Percentiles rank a stretch among this genome's conserved stretches.
Conservation (phyloP, 2,329 filamentous ascomycete genomes). For the Elsinoe perseae region DNA sequence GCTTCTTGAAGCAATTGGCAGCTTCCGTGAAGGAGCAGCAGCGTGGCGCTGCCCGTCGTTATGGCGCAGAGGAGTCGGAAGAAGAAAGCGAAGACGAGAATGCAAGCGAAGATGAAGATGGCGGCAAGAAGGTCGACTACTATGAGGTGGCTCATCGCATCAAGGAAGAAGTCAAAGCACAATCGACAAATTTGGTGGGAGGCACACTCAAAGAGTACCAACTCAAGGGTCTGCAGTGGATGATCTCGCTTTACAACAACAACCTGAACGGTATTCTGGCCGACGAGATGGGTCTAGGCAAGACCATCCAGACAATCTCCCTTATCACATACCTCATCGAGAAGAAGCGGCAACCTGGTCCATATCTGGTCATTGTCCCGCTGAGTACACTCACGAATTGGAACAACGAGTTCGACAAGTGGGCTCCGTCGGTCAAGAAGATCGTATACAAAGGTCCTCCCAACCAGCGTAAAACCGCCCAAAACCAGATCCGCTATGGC, state of each 20-base stretch:
- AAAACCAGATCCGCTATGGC: constrained; percentile 88
- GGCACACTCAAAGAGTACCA: constrained; percentile 96
- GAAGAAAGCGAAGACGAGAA: constrained; percentile 44
- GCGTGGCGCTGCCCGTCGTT: constrained; percentile 69
- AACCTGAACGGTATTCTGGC: constrained; percentile 98
- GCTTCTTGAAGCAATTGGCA: constrained; percentile 91
- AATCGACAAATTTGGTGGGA: constrained; percentile 81
- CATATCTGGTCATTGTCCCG: constrained; percentile 93
- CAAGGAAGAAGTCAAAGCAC: constrained; percentile 80
- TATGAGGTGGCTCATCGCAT: constrained; percentile 95
- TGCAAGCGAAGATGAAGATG: constrained; percentile 59
- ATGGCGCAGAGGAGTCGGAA: constrained; percentile 54
- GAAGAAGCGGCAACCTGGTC: constrained; percentile 82
- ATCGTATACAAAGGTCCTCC: constrained; percentile 98
- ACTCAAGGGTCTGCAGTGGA: constrained; percentile 97
- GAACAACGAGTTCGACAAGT: constrained; percentile 98
- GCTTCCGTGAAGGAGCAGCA: constrained; percentile 93
- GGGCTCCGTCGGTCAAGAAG: constrained; percentile 78
- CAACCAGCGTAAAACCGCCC: constrained; percentile 75
- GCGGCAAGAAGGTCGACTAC: constrained; percentile 84
- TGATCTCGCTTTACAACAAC: constrained; percentile 99
- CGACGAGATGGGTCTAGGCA: constrained; percentile 99
- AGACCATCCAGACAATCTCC: constrained; percentile 98
- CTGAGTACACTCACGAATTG: constrained; percentile 96
- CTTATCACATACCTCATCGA: constrained; percentile 96